These are phyloP conservation scores for Trichoderma erinaceum DNA, from an alignment of 495 filamentous ascomycete species.

Conservation along the genomic window DNA sequence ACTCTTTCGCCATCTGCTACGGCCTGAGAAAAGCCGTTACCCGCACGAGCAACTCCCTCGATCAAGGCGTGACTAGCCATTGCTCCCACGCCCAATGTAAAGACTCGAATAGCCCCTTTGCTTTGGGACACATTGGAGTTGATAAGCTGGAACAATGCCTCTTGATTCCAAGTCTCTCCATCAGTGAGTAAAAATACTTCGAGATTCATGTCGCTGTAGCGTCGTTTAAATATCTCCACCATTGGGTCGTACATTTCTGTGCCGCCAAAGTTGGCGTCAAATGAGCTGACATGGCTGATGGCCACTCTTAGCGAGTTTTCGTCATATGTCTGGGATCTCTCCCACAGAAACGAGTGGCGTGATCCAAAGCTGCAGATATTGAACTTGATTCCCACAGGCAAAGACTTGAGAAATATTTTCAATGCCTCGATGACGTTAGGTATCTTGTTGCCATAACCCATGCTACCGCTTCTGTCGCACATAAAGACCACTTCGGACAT, in stretches of 20 bases:
- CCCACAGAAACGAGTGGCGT: conserved; percentile 51
- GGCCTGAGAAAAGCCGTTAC: conserved; percentile 59
- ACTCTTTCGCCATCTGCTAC: conserved; percentile 54
- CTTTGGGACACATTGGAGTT: conserved; percentile 41
- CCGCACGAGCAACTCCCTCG: conserved; percentile 60
- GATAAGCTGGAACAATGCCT: conserved; percentile 49
- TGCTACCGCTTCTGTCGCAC: conserved; percentile 62
- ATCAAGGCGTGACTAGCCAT: conserved; percentile 57
- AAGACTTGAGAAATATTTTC: conserved; percentile 61
- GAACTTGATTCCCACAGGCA: conserved; percentile 62
- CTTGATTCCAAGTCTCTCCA: conserved; percentile 59
- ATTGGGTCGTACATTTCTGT: conserved; percentile 58
- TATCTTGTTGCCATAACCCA: conserved; percentile 47
- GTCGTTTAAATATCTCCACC: conserved; percentile 43
- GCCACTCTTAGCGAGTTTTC: conserved; percentile 46
- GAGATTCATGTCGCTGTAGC: conserved; percentile 47
- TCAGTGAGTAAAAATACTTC: conserved; percentile 66
- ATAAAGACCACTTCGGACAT: conserved; percentile 65
- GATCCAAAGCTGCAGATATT: conserved; percentile 70
- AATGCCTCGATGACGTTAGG: conserved; percentile 51
- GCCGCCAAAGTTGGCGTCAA: conserved; percentile 56
- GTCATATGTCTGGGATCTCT: conserved; percentile 49
- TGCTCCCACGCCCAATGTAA: conserved; percentile 59
- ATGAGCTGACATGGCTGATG: conserved; percentile 38
- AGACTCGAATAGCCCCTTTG: conserved; percentile 53